Percentiles rank a stretch among this genome's conserved stretches.
phyloP scores from a whole-genome alignment of 768 basidiomycete genomes.

The Podaxis sp. region DNA sequence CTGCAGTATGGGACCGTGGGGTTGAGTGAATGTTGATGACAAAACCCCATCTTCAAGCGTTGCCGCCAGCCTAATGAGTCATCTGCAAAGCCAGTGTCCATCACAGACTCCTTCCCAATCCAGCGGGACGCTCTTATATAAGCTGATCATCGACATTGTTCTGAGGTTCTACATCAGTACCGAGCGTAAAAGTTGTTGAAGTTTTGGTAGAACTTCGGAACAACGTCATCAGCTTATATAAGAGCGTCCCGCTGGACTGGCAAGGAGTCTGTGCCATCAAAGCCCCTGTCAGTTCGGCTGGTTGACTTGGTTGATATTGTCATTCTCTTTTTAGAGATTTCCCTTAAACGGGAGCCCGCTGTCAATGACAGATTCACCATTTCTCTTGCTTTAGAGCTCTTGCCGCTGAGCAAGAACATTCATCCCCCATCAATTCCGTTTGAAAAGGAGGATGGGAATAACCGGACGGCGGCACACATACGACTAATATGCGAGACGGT shows the following conservation, averaged over 20 bases:
- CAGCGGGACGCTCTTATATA: too few relatives aligned
- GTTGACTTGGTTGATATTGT: neutral
- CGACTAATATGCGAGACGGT: neutral
- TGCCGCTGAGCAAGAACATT: neutral
- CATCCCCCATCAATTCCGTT: constrained; percentile 1
- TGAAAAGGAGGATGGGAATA: neutral
- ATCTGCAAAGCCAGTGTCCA: neutral
- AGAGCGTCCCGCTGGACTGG: too few relatives aligned
- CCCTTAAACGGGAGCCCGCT: neutral
- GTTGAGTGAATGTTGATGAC: neutral
- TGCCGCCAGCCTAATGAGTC: too few relatives aligned
- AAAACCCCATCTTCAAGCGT: neutral
- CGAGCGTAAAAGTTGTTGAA: too few relatives aligned
- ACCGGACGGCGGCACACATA: neutral
- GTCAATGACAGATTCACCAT: neutral
- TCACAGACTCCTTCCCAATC: too few relatives aligned
- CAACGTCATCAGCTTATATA: too few relatives aligned
- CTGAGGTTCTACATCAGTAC: too few relatives aligned
- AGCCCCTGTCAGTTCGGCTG: neutral
- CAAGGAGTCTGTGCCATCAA: too few relatives aligned
- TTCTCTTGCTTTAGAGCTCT: constrained; percentile 2
- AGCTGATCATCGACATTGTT: too few relatives aligned
- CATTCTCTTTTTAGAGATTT: too few relatives aligned
- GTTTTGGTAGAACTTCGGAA: too few relatives aligned
- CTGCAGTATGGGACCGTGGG: neutral